Conservation (phyloP, 331 rosid species). For the Quercus phellos region DNA sequence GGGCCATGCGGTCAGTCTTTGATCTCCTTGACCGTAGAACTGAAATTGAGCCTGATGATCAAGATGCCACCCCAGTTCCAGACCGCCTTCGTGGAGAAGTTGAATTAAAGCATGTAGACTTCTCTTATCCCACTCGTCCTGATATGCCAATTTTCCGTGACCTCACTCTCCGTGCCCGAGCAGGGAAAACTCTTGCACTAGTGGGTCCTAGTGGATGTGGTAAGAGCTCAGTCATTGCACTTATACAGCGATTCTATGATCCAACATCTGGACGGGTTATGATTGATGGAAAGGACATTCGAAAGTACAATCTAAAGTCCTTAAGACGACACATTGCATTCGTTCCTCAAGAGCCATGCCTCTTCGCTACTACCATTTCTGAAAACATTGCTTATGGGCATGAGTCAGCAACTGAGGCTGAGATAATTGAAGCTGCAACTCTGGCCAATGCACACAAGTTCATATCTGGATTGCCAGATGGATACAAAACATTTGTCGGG, state of each 20-base stretch:
- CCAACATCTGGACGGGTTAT: constrained; percentile 86
- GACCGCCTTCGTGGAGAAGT: constrained; percentile 93
- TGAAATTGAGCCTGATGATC: constrained; percentile 91
- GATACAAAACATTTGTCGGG: constrained; percentile 87
- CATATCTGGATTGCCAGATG: constrained; percentile 74
- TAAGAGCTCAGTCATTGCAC: constrained; percentile 89
- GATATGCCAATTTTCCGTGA: constrained; percentile 87
- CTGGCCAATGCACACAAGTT: constrained; percentile 90
- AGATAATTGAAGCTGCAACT: constrained; percentile 88
- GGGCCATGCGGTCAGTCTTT: constrained; percentile 89
- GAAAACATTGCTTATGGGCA: constrained; percentile 95
- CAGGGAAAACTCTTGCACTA: constrained; percentile 92
- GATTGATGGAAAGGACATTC: constrained; percentile 87
- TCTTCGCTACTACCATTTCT: constrained; percentile 75
- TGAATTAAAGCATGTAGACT: constrained; percentile 90
- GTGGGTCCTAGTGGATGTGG: constrained; percentile 99
- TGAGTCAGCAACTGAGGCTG: constrained; percentile 84
- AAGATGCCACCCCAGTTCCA: constrained; percentile 66
- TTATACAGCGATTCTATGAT: constrained; percentile 84
- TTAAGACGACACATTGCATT: constrained; percentile 79
- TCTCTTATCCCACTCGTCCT: constrained; percentile 82
- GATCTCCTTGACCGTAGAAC: constrained; percentile 91
- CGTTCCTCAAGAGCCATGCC: constrained; percentile 95
- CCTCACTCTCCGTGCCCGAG: constrained; percentile 79
- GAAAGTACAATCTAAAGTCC: constrained; percentile 89